Evolutionary conservation across 2,329 filamentous ascomycete species (phyloP).

Genomic region (Aschersonia sp.): DNA sequence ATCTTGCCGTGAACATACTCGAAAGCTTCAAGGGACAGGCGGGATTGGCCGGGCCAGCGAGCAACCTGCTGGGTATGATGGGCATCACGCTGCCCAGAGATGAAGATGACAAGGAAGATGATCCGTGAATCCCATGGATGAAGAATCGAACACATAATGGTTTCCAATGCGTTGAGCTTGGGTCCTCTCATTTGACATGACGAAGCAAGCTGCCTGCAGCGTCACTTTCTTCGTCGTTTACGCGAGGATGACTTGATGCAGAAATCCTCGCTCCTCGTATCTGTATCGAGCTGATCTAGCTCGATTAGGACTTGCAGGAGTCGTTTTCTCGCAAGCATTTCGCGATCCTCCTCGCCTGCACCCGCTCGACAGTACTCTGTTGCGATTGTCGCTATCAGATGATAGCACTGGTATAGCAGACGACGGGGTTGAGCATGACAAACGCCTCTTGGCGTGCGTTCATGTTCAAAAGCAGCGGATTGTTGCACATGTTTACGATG

Average conservation of each 20-base stretch:
- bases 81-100: conserved; percentile 70
- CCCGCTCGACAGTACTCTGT: conserved; percentile 39
- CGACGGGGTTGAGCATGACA: conserved; percentile 22
- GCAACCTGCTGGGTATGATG: conserved; percentile 79
- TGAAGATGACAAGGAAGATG: conserved; percentile 36
- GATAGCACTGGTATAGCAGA: conserved; percentile 44
- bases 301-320: conserved; percentile 30
- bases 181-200: too few relatives aligned
- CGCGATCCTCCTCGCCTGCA: conserved; percentile 29
- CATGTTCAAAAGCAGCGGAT: background rate
- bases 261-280: conserved; percentile 5
- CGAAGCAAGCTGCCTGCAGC: too few relatives aligned
- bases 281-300: conserved; percentile 25
- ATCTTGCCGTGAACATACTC: conserved; percentile 77
- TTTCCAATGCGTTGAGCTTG: too few relatives aligned
- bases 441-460: background rate
- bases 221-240: background rate
- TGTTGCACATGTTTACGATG: background rate
- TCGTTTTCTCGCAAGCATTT: conserved; percentile 37
- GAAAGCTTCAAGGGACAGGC: conserved; percentile 87
- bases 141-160: background rate
- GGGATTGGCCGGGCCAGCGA: conserved; percentile 70
- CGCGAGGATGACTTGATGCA: background rate
- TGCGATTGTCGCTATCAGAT: conserved; percentile 36
- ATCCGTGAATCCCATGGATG: background rate